Evolutionary conservation across 495 filamentous ascomycete genomes (phyloP).

Genomic region (Monascus purpureus): DNA sequence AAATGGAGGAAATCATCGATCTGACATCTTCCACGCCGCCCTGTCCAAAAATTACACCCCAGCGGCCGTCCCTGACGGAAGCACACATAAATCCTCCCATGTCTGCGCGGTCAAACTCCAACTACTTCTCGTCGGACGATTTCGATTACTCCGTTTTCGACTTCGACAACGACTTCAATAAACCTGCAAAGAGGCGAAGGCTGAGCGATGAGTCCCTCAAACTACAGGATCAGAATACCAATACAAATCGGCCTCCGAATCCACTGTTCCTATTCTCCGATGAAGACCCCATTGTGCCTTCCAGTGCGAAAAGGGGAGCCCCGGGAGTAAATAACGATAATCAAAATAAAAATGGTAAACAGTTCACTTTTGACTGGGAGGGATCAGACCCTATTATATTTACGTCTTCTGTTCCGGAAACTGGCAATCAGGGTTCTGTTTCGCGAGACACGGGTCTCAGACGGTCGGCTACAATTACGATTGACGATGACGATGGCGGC

Average conservation of each 20-base stretch:
- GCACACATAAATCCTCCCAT: slow-evolving; percentile 6
- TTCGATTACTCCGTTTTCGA: slow-evolving; percentile 24
- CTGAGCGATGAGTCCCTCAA: slow-evolving; percentile 16
- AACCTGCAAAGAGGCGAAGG: slow-evolving; percentile 26
- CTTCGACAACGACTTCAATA: slow-evolving; percentile 20
- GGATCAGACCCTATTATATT: slow-evolving; percentile 40
- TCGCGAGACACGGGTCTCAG: too few species aligned
- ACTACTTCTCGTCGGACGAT: slow-evolving; percentile 34
- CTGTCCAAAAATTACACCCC: slow-evolving; percentile 7
- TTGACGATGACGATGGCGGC: slow-evolving; percentile 22
- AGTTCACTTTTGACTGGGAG: slow-evolving; percentile 7
- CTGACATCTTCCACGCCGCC: slow-evolving; percentile 29
- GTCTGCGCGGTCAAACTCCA: slow-evolving; percentile 2
- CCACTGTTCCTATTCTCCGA: slow-evolving; percentile 23
- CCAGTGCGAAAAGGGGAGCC: background rate
- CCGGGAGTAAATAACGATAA: background rate
- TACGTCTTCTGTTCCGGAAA: slow-evolving; percentile 32
- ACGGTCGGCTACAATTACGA: slow-evolving; percentile 22
- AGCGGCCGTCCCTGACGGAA: slow-evolving; percentile 5
- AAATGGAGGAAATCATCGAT: slow-evolving; percentile 31
- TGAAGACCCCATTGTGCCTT: slow-evolving; percentile 15
- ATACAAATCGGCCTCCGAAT: background rate
- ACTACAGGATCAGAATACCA: slow-evolving; percentile 1
- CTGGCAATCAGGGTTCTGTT: slow-evolving; percentile 1
- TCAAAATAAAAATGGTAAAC: slow-evolving; percentile 1